Evolutionary conservation across 257 asterid genomes (phyloP).

Genomic region (Anisodus acutangulus): DNA sequence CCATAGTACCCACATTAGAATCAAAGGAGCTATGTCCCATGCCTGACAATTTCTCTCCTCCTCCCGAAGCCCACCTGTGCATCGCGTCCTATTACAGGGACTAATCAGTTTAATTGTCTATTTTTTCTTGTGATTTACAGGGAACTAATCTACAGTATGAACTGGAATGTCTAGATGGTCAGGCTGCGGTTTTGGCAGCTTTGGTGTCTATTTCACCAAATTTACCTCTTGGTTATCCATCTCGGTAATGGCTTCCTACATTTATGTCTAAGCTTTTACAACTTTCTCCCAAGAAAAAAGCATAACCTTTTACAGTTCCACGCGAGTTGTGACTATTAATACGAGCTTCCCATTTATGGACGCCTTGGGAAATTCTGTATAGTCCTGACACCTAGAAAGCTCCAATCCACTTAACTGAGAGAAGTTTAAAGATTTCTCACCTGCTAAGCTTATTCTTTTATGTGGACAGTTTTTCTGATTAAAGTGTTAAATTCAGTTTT

Average conservation of each 20-base stretch:
- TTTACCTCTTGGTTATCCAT: slow-evolving; percentile 96
- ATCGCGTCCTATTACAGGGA: background rate
- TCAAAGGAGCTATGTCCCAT: slow-evolving; percentile 12
- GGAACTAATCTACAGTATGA: slow-evolving; percentile 73
- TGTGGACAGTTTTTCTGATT: background rate
- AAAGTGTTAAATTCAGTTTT: background rate
- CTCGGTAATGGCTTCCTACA: slow-evolving; percentile 58
- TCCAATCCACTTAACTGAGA: background rate
- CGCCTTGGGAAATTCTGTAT: background rate
- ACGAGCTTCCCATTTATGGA: slow-evolving; percentile 1
- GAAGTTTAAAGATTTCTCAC: slow-evolving; percentile 1
- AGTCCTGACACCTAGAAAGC: background rate
- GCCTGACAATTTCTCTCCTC: slow-evolving; percentile 4
- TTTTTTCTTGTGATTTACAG: slow-evolving; percentile 51
- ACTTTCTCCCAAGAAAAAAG: background rate
- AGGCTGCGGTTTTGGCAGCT: slow-evolving; percentile 93
- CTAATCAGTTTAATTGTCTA: slow-evolving; percentile 18
- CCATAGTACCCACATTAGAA: background rate
- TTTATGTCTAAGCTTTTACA: slow-evolving; percentile 22
- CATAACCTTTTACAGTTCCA: background rate
- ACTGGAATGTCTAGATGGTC: slow-evolving; percentile 87
- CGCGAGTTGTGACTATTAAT: background rate
- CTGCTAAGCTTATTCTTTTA: background rate
- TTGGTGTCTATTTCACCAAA: slow-evolving; percentile 82
- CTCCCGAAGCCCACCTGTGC: slow-evolving; percentile 11